Evolutionary conservation across 257 asterid genomes (phyloP).

Genomic region (Solanum chaucha): DNA sequence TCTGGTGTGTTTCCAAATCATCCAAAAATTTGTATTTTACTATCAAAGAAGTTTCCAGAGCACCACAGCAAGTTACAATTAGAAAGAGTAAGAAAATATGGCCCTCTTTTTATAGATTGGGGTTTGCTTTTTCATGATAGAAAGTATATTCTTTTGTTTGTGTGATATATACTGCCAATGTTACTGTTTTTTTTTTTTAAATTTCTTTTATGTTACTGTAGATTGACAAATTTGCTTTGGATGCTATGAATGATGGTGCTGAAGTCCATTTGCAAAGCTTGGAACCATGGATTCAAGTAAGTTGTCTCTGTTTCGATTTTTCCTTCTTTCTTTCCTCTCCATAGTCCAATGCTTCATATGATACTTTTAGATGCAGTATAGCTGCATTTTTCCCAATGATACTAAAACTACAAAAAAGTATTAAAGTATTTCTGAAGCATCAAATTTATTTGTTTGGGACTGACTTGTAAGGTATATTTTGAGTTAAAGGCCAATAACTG

Average conservation of each 20-base stretch:
- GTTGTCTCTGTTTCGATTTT: background rate
- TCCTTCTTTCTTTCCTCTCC: background rate
- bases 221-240: constrained; percentile 94
- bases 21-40: constrained; percentile 79
- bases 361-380: background rate
- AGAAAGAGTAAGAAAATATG: constrained; percentile 60
- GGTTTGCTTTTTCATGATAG: constrained; percentile 1
- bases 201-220: constrained; percentile 3
- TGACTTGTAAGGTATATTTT: background rate
- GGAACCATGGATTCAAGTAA: constrained; percentile 96
- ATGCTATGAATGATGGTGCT: constrained; percentile 71
- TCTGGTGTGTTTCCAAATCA: constrained; percentile 91
- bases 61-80: constrained; percentile 95
- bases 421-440: background rate
- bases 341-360: background rate
- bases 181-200: background rate
- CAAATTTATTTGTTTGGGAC: background rate
- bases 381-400: background rate
- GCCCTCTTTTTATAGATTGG: background rate
- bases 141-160: background rate
- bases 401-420: background rate
- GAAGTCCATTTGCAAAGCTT: constrained; percentile 86
- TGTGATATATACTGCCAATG: constrained; percentile 4
- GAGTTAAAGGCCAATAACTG: background rate
- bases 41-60: constrained; percentile 91